phyloP scores from a whole-genome alignment of 257 asterid genomes.

The Petunia secreta region DNA sequence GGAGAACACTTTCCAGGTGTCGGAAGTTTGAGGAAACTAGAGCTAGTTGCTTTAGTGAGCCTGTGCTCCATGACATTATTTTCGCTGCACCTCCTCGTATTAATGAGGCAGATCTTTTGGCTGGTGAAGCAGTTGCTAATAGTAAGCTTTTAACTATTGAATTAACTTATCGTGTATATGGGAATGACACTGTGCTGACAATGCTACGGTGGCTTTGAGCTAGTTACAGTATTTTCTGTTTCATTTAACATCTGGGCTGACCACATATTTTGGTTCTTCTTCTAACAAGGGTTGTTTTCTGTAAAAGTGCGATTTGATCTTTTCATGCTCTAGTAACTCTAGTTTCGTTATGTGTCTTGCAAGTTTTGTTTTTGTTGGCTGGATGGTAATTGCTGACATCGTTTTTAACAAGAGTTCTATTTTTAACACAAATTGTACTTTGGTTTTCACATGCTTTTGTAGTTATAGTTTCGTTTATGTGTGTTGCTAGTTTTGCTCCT shows the following conservation, averaged over 20 bases:
- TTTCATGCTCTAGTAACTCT: not conserved
- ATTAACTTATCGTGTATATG: constrained; percentile 16
- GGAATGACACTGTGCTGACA: not conserved
- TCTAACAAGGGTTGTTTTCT: not conserved
- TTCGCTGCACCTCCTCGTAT: constrained; percentile 80
- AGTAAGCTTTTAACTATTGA: not conserved
- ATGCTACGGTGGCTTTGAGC: constrained; percentile 20
- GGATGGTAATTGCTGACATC: not conserved
- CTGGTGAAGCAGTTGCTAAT: constrained; percentile 38
- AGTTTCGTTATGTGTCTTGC: not conserved
- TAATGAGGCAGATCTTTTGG: constrained; percentile 55
- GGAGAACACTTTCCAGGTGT: constrained; percentile 78
- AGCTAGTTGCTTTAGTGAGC: constrained; percentile 76
- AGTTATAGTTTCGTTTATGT: not conserved
- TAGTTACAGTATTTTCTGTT: not conserved
- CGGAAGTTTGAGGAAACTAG: constrained; percentile 73
- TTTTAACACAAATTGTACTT: not conserved
- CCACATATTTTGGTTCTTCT: not conserved
- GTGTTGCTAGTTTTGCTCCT: not conserved
- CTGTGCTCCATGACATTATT: constrained; percentile 67
- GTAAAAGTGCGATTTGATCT: constrained; percentile 7
- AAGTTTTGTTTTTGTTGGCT: not conserved
- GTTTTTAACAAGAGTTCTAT: not conserved
- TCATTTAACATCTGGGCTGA: not conserved
- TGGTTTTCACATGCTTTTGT: not conserved